A percentile compares a stretch with the other conserved stretches of the same genome.
phyloP scores from a whole-genome alignment of 2,329 filamentous ascomycete species.

The Trematosphaeria pertusa region DNA sequence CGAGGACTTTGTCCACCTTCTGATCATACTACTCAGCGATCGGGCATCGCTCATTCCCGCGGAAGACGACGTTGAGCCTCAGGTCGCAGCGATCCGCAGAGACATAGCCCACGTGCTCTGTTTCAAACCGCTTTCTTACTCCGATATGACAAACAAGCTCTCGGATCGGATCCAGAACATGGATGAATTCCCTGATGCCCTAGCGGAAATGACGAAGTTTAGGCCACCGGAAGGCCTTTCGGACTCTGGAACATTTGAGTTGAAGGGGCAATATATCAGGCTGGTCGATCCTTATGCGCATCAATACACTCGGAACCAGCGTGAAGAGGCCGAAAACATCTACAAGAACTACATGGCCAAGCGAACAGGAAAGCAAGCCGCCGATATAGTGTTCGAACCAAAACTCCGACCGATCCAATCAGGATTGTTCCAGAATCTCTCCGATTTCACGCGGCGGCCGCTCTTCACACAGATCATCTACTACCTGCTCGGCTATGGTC shows the following conservation, averaged over 20 bases:
- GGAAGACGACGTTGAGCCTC: constrained; percentile 69
- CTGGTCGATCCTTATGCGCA: constrained; percentile 94
- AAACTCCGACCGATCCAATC: constrained; percentile 76
- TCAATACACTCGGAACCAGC: constrained; percentile 95
- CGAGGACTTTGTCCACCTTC: constrained; percentile 92
- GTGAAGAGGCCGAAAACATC: constrained; percentile 90
- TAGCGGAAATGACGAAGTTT: constrained; percentile 88
- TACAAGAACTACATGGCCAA: constrained; percentile 89
- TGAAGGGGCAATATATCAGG: constrained; percentile 84
- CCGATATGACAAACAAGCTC: constrained; percentile 84
- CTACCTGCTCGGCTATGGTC: constrained; percentile 82
- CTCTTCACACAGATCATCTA: constrained; percentile 91
- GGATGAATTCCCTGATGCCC: constrained; percentile 82
- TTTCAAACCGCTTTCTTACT: constrained; percentile 95
- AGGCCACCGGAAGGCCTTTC: constrained; percentile 88
- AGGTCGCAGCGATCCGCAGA: constrained; percentile 76
- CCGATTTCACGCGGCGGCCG: constrained; percentile 81
- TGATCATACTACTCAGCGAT: constrained; percentile 91
- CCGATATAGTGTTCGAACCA: constrained; percentile 92
- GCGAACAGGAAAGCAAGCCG: constrained; percentile 78
- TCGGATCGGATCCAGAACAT: constrained; percentile 90
- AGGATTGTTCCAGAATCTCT: constrained; percentile 78
- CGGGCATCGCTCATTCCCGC: constrained; percentile 77
- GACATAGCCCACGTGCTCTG: constrained; percentile 94
- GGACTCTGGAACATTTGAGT: constrained; percentile 91